Evolutionary conservation across 1,139 yeast species (phyloP).

Genomic region (Geotrichum carabidarum): DNA sequence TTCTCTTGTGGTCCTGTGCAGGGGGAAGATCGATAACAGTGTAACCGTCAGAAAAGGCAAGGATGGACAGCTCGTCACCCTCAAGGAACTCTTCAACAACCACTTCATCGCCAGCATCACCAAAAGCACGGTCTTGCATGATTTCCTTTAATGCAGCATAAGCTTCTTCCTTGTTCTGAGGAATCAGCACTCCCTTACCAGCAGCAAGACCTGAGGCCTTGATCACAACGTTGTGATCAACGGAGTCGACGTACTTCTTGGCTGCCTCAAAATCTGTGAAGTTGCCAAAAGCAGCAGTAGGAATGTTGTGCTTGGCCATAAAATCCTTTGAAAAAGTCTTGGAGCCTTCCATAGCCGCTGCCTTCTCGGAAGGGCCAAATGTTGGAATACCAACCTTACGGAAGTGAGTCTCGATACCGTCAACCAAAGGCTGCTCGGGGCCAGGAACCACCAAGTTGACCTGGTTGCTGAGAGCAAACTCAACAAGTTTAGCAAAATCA

Average conservation of each 20-base stretch:
- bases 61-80: conserved; percentile 93
- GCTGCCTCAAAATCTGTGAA: conserved; percentile 76
- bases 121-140: conserved; percentile 87
- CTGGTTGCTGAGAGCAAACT: conserved; percentile 64
- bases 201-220: conserved; percentile 99
- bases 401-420: conserved; percentile 75
- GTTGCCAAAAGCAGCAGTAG: conserved; percentile 86
- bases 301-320: conserved; percentile 86
- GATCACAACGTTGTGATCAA: conserved; percentile 77
- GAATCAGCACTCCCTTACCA: conserved; percentile 96
- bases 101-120: conserved; percentile 91
- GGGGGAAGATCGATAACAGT: conserved; percentile 87
- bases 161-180: conserved; percentile 80
- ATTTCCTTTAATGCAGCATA: conserved; percentile 75
- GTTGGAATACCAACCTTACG: conserved; percentile 79
- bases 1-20: conserved; percentile 96
- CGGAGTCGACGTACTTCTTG: conserved; percentile 56
- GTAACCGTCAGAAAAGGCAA: conserved; percentile 93
- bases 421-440: conserved; percentile 98
- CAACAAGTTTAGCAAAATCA: conserved; percentile 39
- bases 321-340: conserved; percentile 91
- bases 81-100: conserved; percentile 94
- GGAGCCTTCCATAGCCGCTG: conserved; percentile 96
- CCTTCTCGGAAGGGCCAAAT: conserved; percentile 87
- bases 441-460: conserved; percentile 88